Conservation (phyloP, 805 yeast genomes). For the Schwanniomyces sp. region DNA sequence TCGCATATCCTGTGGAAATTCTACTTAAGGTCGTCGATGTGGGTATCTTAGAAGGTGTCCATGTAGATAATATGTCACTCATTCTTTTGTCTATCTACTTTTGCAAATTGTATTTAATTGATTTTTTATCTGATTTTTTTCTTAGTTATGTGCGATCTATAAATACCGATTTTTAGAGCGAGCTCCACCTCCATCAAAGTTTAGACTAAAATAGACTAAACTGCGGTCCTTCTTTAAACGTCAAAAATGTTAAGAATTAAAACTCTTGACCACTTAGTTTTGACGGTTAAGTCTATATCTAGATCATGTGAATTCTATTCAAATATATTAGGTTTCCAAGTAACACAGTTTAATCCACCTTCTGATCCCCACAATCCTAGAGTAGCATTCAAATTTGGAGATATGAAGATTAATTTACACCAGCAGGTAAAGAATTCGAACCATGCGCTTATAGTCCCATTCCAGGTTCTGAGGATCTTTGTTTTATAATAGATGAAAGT, state of each 20-base stretch:
- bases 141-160: background rate
- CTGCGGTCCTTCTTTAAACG: background rate
- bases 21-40: constrained; percentile 27
- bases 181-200: background rate
- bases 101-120: too few relatives aligned
- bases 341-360: constrained; percentile 2
- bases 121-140: background rate
- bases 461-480: constrained; percentile 8
- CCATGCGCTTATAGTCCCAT: constrained; percentile 4
- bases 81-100: background rate
- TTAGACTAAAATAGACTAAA: background rate
- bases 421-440: constrained; percentile 5
- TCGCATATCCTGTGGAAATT: constrained; percentile 21
- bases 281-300: constrained; percentile 6
- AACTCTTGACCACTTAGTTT: constrained; percentile 7
- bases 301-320: constrained; percentile 5
- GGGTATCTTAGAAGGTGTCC: constrained; percentile 27
- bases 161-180: background rate
- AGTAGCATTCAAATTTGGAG: constrained; percentile 4
- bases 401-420: constrained; percentile 8
- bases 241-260: background rate
- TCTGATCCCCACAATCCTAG: constrained; percentile 3
- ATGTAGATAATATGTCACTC: constrained; percentile 5
- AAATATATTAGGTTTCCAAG: constrained; percentile 3
- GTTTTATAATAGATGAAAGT: constrained; percentile 4